Base-by-base conservation (phyloP, 2,329 filamentous ascomycete species). In the Fusarium sp. region DNA sequence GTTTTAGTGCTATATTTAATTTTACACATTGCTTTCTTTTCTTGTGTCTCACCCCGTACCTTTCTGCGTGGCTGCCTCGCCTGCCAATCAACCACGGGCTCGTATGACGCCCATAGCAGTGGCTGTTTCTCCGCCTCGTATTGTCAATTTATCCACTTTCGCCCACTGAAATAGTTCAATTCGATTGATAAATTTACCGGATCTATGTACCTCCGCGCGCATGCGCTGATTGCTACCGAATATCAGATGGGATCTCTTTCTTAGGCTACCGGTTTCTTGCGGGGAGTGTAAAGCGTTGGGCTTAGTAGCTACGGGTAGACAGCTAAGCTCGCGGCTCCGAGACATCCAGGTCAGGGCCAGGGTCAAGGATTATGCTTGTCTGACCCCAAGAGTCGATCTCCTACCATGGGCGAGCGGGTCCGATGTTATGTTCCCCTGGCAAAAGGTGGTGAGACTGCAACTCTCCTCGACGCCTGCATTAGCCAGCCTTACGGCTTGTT, bases 401-500 rank as follows among this genome's bases (percentile, higher is more conserved):
- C 19, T 28, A n/a, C 35, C 15, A 37, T 8, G n/a, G n/a, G 35
- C 17, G n/a, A 30, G 17, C 14, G 35, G 24, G 22, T 20, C 9
- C 6, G 26, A 33, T 52, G 30, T 33, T 24, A 33, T 52, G 30
- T 39, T 30, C 60, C 65, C 50, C 59, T 65, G 65, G 30, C 45
- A 40, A 37, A 20, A 13, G 28, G 2, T 44, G 26, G 52, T 44
- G 28, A 57, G 51, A 64, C 46, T 37, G 35, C n/a, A 44, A 5
- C 49, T 32, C n/a, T 32, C 54, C 17, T 32, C 26, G 47, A 39
- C 15, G 33, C 58, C 45, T 68, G 65, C 65, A 68, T 69, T 69
- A 69, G 60, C 65, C 55, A 66, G 65, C 65, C 65, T 66, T 69
- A 66, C 14, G 32, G 14, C 24, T 37, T 40, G 11, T 30, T 13